Conservation (phyloP, 192 early-diverging fungal genomes). For the Rhizophagus sp. region DNA sequence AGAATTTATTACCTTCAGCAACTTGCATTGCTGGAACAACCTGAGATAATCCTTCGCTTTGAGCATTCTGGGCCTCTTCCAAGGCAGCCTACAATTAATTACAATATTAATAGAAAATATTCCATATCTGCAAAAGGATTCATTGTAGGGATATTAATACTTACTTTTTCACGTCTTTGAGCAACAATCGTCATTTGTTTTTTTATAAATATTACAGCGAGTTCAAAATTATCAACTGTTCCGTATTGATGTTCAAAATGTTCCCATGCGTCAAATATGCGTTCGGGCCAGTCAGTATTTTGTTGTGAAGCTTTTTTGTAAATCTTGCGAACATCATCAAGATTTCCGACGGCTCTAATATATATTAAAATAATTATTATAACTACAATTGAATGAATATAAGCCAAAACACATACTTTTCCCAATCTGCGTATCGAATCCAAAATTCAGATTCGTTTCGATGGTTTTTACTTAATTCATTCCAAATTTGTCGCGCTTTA, state of each 20-base stretch:
- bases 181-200: slow-evolving; percentile 6
- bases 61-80: neutral
- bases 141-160: neutral
- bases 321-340: slow-evolving; percentile 17
- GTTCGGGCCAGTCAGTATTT: slow-evolving; percentile 42
- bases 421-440: slow-evolving; percentile 42
- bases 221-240: slow-evolving; percentile 24
- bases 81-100: neutral
- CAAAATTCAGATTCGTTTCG: slow-evolving; percentile 38
- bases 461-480: slow-evolving; percentile 36
- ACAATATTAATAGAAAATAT: neutral
- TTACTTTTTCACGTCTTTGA: neutral
- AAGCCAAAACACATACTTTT: slow-evolving; percentile 23
- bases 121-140: neutral
- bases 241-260: slow-evolving; percentile 41
- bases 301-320: slow-evolving; percentile 37
- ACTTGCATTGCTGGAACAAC: neutral
- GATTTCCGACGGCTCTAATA: slow-evolving; percentile 28
- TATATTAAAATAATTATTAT: neutral
- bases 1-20: neutral
- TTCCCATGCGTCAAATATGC: slow-evolving; percentile 40
- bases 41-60: neutral
- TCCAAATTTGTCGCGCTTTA: slow-evolving; percentile 41
- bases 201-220: slow-evolving; percentile 28
- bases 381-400: neutral